A percentile compares a stretch with the other conserved stretches of the same genome.
phyloP scores from a whole-genome alignment of 2,329 filamentous ascomycete species.

The Aspergillus ibericus region DNA sequence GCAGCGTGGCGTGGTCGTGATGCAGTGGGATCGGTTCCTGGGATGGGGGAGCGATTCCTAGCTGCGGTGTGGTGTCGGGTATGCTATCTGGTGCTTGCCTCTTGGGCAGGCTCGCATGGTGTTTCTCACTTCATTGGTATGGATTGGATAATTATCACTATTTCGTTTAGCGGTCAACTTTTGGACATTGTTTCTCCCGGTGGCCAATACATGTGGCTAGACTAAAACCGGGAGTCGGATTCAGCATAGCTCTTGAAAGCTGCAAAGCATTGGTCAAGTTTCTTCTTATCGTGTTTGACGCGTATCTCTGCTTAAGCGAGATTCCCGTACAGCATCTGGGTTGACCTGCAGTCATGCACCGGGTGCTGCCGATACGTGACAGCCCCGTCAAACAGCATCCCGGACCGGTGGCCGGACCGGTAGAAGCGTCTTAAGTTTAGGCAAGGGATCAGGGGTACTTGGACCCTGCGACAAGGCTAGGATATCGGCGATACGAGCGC shows the following conservation, averaged over 20 bases:
- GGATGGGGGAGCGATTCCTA: constrained; percentile 11
- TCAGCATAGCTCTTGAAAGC: background rate
- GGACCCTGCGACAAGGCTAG: background rate
- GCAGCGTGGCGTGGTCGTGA: constrained; percentile 12
- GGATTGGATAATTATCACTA: background rate
- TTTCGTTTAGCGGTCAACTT: background rate
- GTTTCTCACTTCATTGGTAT: background rate
- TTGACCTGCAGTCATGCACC: background rate
- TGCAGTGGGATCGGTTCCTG: constrained; percentile 12
- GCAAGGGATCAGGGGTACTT: background rate
- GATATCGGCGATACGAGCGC: background rate
- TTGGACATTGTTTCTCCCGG: background rate
- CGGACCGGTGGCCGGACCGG: constrained; percentile 18
- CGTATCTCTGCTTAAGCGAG: background rate
- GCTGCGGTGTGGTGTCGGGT: background rate
- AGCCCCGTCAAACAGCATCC: background rate
- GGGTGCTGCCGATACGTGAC: background rate
- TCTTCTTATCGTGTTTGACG: background rate
- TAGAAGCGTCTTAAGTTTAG: background rate
- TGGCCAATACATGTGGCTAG: background rate
- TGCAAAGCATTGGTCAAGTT: background rate
- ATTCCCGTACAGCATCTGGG: background rate
- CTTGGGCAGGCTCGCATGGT: background rate
- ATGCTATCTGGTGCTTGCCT: background rate
- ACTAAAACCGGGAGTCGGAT: background rate